phyloP scores from a whole-genome alignment of 805 yeast species.

The Nakazawaea wickerhamii region DNA sequence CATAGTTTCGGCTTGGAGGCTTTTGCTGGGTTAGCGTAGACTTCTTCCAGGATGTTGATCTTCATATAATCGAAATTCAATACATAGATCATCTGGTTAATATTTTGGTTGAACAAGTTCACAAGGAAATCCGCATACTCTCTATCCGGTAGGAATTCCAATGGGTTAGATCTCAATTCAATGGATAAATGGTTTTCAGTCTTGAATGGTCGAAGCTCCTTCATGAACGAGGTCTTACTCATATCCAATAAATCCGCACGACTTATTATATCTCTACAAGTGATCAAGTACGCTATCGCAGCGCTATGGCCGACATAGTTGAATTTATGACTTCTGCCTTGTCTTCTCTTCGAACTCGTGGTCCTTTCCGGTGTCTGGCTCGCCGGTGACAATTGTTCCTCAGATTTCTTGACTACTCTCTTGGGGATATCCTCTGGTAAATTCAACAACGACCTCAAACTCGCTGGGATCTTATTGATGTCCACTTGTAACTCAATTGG shows the following conservation, averaged over 20 bases:
- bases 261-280: background rate
- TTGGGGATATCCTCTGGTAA: conserved; percentile 12
- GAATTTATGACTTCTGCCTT: background rate
- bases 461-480: conserved; percentile 12
- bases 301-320: background rate
- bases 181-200: conserved; percentile 4
- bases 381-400: background rate
- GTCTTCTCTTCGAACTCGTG: background rate
- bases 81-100: conserved; percentile 35
- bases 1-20: conserved; percentile 25
- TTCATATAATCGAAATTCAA: conserved; percentile 30
- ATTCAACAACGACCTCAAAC: conserved; percentile 13
- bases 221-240: background rate
- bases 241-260: background rate
- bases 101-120: conserved; percentile 30
- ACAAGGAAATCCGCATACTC: conserved; percentile 26
- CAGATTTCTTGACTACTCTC: background rate
- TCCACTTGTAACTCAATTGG: conserved; percentile 15
- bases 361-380: background rate
- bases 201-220: background rate
- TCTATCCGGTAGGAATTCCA: conserved; percentile 26
- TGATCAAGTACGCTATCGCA: background rate
- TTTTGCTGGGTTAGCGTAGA: conserved; percentile 27
- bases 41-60: conserved; percentile 22
- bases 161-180: conserved; percentile 14